Percentiles rank a stretch among this genome's conserved stretches.
phyloP scores from a whole-genome alignment of 176 grass and related monocot genomes.

The Juncus inflexus region DNA sequence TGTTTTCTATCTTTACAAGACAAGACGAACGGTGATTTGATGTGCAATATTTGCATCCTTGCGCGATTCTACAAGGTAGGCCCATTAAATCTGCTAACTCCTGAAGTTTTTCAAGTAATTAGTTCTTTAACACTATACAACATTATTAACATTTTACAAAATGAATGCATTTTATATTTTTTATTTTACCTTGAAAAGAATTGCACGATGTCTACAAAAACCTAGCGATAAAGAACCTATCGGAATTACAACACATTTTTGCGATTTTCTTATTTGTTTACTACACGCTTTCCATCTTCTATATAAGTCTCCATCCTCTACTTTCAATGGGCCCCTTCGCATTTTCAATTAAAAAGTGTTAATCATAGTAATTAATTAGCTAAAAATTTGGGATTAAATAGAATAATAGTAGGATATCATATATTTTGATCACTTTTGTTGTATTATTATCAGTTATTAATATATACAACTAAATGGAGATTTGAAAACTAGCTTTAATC shows the following conservation, averaged over 20 bases:
- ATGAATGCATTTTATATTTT: neutral
- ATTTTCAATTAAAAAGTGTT: constrained; percentile 4
- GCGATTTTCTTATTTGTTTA: constrained; percentile 59
- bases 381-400: too few species aligned
- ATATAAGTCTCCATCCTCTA: constrained; percentile 64
- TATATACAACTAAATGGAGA: too few species aligned
- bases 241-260: constrained; percentile 60
- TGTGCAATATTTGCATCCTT: constrained; percentile 90
- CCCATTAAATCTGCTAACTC: constrained; percentile 68
- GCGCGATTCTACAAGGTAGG: constrained; percentile 79
- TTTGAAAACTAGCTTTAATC: too few species aligned
- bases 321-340: constrained; percentile 64
- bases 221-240: constrained; percentile 68
- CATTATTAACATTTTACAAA: too few species aligned
- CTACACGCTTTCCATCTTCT: constrained; percentile 74
- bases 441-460: too few species aligned
- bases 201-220: constrained; percentile 85
- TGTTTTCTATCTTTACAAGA: constrained; percentile 60
- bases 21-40: constrained; percentile 78
- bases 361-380: constrained; percentile 13
- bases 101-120: constrained; percentile 30
- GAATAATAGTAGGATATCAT: too few species aligned
- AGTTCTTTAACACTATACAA: too few species aligned
- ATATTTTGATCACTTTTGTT: too few species aligned
- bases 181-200: constrained; percentile 67